phyloP scores from a whole-genome alignment of 495 filamentous ascomycete genomes.

The Clavariopsis aquatica region DNA sequence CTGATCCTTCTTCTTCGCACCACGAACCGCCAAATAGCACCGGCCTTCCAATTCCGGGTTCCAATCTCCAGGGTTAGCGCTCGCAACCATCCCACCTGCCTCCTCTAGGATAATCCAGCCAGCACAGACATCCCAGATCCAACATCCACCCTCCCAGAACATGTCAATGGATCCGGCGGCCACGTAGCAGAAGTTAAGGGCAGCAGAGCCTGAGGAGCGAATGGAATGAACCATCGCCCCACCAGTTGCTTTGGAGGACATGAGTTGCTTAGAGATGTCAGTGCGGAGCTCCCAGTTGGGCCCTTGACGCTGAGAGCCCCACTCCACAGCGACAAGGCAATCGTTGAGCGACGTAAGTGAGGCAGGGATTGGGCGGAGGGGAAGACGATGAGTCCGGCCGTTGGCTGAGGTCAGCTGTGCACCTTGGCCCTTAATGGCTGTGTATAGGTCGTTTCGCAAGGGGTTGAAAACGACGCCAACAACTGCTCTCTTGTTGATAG shows the following conservation, averaged over 20 bases:
- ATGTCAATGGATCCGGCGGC: conserved; percentile 32
- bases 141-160: conserved; percentile 37
- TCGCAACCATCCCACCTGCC: conserved; percentile 32
- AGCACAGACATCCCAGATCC: conserved; percentile 38
- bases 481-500: conserved; percentile 28
- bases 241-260: conserved; percentile 18
- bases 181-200: conserved; percentile 39
- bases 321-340: conserved; percentile 35
- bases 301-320: conserved; percentile 34
- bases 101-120: conserved; percentile 39
- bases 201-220: conserved; percentile 33
- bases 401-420: conserved; percentile 18
- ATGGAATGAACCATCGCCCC: conserved; percentile 33
- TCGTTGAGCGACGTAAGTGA: conserved; percentile 27
- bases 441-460: conserved; percentile 27
- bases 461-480: conserved; percentile 37
- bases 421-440: conserved; percentile 29
- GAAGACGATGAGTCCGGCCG: conserved; percentile 14
- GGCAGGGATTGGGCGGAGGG: conserved; percentile 11
- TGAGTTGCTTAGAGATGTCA: conserved; percentile 15
- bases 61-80: conserved; percentile 35
- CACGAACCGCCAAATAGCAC: conserved; percentile 33
- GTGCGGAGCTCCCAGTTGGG: conserved; percentile 36
- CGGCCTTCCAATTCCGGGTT: conserved; percentile 31
- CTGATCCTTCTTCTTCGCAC: conserved; percentile 20